Conservation (phyloP, 2,329 filamentous ascomycete genomes). For the Apiospora hydei region DNA sequence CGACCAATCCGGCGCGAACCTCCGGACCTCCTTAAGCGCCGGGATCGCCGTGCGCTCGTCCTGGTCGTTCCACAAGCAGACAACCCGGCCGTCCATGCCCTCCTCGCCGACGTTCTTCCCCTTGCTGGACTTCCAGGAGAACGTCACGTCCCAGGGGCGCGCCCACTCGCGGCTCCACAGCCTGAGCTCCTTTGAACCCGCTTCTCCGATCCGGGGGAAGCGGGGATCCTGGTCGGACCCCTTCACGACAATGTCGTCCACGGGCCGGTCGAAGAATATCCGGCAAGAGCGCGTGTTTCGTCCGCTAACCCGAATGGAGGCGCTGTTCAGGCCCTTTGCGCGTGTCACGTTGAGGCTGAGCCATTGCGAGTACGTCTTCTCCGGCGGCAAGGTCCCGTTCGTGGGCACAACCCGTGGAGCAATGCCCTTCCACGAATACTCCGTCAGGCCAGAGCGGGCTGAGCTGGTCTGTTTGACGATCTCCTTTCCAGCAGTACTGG, state of each 20-base stretch:
- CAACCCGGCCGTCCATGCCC: constrained; percentile 22
- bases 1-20: constrained; percentile 22
- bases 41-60: constrained; percentile 18
- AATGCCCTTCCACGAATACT: constrained; percentile 18
- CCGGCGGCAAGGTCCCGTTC: constrained; percentile 23
- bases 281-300: constrained; percentile 22
- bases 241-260: not conserved
- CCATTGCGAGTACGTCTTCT: constrained; percentile 21
- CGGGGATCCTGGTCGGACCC: constrained; percentile 21
- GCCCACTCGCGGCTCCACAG: constrained; percentile 23
- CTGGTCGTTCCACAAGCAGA: constrained; percentile 24
- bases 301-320: constrained; percentile 15
- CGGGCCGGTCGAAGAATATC: constrained; percentile 14
- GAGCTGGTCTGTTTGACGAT: not conserved
- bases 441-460: not conserved
- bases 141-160: constrained; percentile 7
- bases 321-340: constrained; percentile 2
- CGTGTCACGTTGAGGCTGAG: constrained; percentile 14
- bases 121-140: constrained; percentile 21
- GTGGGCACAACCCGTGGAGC: constrained; percentile 11
- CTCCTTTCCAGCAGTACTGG: constrained; percentile 6
- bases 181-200: constrained; percentile 18
- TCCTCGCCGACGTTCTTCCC: constrained; percentile 10
- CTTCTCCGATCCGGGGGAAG: constrained; percentile 18
- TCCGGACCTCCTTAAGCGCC: constrained; percentile 23